These are phyloP conservation scores for Eucalyptus erythrocorys DNA, from an alignment of 345 rosid genomes.

Conservation along the genomic window DNA sequence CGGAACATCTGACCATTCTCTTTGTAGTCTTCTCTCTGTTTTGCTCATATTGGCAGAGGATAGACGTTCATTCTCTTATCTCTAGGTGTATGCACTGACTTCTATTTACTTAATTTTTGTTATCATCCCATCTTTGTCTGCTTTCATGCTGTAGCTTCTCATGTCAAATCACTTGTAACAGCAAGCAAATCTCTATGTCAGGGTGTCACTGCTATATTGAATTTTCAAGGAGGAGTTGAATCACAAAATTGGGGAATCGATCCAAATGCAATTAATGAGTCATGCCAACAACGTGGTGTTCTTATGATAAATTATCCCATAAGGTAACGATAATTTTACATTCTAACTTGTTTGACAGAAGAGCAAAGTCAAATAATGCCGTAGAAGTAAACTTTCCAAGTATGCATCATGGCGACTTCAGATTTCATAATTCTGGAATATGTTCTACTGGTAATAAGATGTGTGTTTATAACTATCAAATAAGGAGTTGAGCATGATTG, in stretches of 20 bases:
- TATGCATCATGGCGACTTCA: background rate
- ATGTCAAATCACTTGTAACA: background rate
- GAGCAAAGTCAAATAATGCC: background rate
- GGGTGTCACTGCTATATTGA: constrained; percentile 80
- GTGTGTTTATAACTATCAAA: background rate
- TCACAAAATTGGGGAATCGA: constrained; percentile 81
- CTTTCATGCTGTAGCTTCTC: background rate
- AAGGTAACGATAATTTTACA: constrained; percentile 20
- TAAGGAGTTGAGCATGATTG: background rate
- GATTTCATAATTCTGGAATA: background rate
- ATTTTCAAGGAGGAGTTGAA: constrained; percentile 78
- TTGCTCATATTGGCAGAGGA: background rate
- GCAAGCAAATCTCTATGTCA: constrained; percentile 15
- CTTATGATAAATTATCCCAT: constrained; percentile 86
- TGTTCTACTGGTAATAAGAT: background rate
- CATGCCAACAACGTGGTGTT: constrained; percentile 59
- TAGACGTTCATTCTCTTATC: background rate
- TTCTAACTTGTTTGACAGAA: background rate
- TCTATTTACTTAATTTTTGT: background rate
- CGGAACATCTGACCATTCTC: background rate
- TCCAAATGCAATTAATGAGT: constrained; percentile 45
- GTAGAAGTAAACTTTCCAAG: background rate
- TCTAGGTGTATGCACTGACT: background rate
- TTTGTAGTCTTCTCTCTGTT: background rate
- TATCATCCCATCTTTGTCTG: background rate